Conservation (phyloP, 495 filamentous ascomycete species). For the Tuber magnatum region DNA sequence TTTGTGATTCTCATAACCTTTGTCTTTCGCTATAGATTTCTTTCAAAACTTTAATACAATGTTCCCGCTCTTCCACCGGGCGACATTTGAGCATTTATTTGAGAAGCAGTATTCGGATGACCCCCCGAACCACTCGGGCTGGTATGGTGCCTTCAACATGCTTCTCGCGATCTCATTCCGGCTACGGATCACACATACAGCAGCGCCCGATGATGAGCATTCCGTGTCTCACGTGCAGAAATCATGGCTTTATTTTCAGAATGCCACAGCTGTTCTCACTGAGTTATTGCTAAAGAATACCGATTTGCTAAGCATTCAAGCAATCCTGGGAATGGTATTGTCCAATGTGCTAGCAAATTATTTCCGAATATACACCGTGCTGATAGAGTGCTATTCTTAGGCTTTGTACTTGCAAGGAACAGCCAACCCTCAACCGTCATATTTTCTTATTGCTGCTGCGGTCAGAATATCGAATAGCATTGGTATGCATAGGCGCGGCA, state of each 20-base stretch:
- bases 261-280: conserved; percentile 83
- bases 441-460: conserved; percentile 86
- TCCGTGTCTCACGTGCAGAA: conserved; percentile 50
- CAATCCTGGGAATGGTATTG: conserved; percentile 77
- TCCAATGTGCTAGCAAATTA: conserved; percentile 15
- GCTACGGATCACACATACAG: conserved; percentile 89
- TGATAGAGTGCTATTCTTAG: conserved; percentile 40
- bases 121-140: conserved; percentile 92
- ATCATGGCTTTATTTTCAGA: conserved; percentile 92
- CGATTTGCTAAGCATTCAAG: conserved; percentile 93
- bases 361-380: not conserved
- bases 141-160: conserved; percentile 97
- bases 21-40: conserved; percentile 52
- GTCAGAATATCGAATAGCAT: conserved; percentile 90
- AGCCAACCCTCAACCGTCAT: conserved; percentile 90
- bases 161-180: conserved; percentile 86
- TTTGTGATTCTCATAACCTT: conserved; percentile 17
- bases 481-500: conserved; percentile 86
- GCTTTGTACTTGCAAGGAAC: conserved; percentile 93
- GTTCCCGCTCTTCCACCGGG: conserved; percentile 94
- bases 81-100: conserved; percentile 94
- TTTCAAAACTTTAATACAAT: conserved; percentile 99
- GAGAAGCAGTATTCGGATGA: conserved; percentile 85
- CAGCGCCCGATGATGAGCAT: conserved; percentile 74
- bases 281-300: conserved; percentile 94